Evolutionary conservation across 1,284 basidiomycete species (phyloP).

Genomic region (Xerocomus minutiporus): DNA sequence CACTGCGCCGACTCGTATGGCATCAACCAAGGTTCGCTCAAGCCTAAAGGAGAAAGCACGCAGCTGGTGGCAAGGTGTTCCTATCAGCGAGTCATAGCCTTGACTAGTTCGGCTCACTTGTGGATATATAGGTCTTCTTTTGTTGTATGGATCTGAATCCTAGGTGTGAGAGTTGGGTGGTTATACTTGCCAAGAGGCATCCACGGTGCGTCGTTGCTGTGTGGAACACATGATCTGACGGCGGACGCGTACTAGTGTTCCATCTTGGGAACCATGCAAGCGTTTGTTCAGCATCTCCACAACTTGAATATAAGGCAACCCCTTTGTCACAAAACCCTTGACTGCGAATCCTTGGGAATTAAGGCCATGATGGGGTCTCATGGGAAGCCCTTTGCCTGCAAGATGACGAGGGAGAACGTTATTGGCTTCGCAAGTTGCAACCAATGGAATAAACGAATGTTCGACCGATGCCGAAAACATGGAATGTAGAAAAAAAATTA

Average conservation of each 20-base stretch:
- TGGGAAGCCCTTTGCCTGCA: slow-evolving; percentile 8
- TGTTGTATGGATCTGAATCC: slow-evolving; percentile 6
- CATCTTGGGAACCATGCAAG: neutral
- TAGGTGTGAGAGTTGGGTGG: neutral
- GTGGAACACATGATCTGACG: slow-evolving; percentile 4
- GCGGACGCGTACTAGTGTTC: neutral
- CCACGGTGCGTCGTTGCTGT: slow-evolving; percentile 3
- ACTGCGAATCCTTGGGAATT: slow-evolving; percentile 2
- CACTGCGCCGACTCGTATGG: neutral
- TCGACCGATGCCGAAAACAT: slow-evolving; percentile 1
- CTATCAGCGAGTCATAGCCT: slow-evolving; percentile 19
- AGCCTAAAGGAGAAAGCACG: slow-evolving; percentile 1
- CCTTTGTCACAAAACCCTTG: slow-evolving; percentile 6
- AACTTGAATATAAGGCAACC: slow-evolving; percentile 4
- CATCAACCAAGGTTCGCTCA: neutral
- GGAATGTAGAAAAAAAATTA: slow-evolving; percentile 6
- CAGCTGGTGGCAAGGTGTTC: neutral
- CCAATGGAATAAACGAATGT: slow-evolving; percentile 1
- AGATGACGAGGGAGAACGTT: neutral
- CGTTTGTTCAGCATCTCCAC: slow-evolving; percentile 7
- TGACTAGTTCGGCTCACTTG: slow-evolving; percentile 6
- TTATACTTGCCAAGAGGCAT: neutral
- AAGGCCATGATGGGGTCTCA: neutral
- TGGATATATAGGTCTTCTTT: slow-evolving; percentile 1
- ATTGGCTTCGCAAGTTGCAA: neutral